These are phyloP conservation scores for Suhomyces yuchorum DNA, from an alignment of 1,139 yeast genomes.

Conservation along the genomic window DNA sequence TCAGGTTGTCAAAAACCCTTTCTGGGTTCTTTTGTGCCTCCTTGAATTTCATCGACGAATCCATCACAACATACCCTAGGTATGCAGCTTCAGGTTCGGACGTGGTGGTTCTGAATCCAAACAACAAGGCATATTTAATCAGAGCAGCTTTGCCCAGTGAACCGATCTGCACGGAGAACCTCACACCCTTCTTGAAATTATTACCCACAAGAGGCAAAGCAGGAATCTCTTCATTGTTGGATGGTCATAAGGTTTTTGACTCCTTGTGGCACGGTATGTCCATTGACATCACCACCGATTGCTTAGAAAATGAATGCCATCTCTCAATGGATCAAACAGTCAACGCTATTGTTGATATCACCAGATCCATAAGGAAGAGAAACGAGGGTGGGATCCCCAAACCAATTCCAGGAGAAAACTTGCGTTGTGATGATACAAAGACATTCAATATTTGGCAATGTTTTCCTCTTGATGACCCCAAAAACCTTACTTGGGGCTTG, in stretches of 20 bases:
- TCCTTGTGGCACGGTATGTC: conserved; percentile 95
- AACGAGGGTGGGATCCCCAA: conserved; percentile 73
- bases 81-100: conserved; percentile 19
- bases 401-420: conserved; percentile 66
- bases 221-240: conserved; percentile 81
- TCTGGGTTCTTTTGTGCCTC: conserved; percentile 97
- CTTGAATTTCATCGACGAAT: conserved; percentile 78
- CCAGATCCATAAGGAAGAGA: conserved; percentile 60
- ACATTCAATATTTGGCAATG: conserved; percentile 65
- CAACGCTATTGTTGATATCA: conserved; percentile 72
- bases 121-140: conserved; percentile 53
- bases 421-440: conserved; percentile 71
- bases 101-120: conserved; percentile 20
- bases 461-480: conserved; percentile 68
- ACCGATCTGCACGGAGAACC: conserved; percentile 95
- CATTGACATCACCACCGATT: conserved; percentile 71
- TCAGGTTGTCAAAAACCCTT: conserved; percentile 66
- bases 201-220: conserved; percentile 92
- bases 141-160: conserved; percentile 93
- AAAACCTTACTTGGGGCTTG: conserved; percentile 55
- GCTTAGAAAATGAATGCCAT: conserved; percentile 46
- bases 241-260: conserved; percentile 95
- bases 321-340: conserved; percentile 69
- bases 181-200: conserved; percentile 88
- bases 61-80: conserved; percentile 76